phyloP scores from a whole-genome alignment of 495 filamentous ascomycete species.

The Hypoxylon perforatum region DNA sequence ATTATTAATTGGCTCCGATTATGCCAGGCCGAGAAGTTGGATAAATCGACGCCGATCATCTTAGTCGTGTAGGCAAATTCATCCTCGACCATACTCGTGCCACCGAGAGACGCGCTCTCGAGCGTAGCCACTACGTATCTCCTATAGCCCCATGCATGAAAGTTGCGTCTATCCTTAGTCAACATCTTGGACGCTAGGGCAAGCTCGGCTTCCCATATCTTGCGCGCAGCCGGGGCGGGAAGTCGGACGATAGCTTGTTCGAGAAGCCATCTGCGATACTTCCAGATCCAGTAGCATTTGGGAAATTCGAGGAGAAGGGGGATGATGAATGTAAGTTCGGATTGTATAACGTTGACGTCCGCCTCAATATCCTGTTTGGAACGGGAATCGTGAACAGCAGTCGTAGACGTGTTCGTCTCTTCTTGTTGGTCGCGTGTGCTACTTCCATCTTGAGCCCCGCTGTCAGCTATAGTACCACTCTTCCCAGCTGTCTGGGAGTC shows the following conservation, averaged over 20 bases:
- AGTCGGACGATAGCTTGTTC: slow-evolving; percentile 74
- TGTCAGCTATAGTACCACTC: slow-evolving; percentile 67
- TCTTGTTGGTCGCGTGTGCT: neutral
- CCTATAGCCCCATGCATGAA: slow-evolving; percentile 96
- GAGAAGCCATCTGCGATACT: slow-evolving; percentile 91
- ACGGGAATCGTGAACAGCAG: neutral
- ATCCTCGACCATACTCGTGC: slow-evolving; percentile 72
- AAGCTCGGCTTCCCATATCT: slow-evolving; percentile 86
- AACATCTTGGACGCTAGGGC: slow-evolving; percentile 86
- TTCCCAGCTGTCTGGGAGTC: slow-evolving; percentile 62
- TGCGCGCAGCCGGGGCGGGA: slow-evolving; percentile 60
- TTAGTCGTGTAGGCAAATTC: slow-evolving; percentile 91
- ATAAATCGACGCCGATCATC: slow-evolving; percentile 84
- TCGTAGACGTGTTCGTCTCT: neutral
- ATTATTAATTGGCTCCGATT: slow-evolving; percentile 85
- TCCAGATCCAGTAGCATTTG: slow-evolving; percentile 99
- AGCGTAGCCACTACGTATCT: slow-evolving; percentile 76
- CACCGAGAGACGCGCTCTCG: slow-evolving; percentile 65
- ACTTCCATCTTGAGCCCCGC: neutral
- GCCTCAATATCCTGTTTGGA: slow-evolving; percentile 32
- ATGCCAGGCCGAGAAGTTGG: slow-evolving; percentile 98
- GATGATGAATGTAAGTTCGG: slow-evolving; percentile 82
- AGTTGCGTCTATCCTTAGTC: slow-evolving; percentile 86
- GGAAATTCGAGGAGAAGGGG: slow-evolving; percentile 85
- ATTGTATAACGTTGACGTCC: slow-evolving; percentile 54